Evolutionary conservation across 2,329 filamentous ascomycete genomes (phyloP).

Genomic region (Gaeumannomyces tritici): DNA sequence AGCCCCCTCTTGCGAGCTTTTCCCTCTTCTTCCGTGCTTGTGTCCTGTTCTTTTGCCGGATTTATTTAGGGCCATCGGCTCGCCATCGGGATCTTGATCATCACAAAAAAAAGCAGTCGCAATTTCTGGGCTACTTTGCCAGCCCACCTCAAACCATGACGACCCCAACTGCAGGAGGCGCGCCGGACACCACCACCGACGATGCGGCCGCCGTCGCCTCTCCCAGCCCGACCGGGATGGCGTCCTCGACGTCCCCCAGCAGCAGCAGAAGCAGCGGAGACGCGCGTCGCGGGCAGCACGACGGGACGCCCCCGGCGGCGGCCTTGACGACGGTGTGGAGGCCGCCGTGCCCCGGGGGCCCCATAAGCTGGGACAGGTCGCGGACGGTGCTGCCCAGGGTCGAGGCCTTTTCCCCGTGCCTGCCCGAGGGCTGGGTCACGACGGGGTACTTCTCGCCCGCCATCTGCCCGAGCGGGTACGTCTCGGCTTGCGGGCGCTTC

Average conservation of each 20-base stretch:
- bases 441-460: slow-evolving; percentile 22
- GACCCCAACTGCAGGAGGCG: neutral
- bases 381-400: neutral
- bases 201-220: too few relatives aligned
- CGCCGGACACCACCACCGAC: too few relatives aligned
- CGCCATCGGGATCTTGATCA: neutral
- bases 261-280: neutral
- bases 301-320: neutral
- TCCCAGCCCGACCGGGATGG: neutral
- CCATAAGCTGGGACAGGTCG: neutral
- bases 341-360: neutral
- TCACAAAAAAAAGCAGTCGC: neutral
- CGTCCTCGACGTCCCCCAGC: neutral
- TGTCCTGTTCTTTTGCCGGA: neutral
- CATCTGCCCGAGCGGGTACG: slow-evolving; percentile 23
- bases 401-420: neutral
- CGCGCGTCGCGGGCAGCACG: neutral
- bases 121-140: neutral
- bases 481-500: slow-evolving; percentile 16
- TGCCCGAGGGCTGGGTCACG: slow-evolving; percentile 6
- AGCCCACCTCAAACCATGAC: neutral
- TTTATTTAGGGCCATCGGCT: neutral
- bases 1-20: neutral
- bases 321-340: slow-evolving; percentile 1
- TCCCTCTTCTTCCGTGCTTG: neutral